Evolutionary conservation across 164 flowering plant species (phyloP).

Genomic region (Cinnamomum micranthum): DNA sequence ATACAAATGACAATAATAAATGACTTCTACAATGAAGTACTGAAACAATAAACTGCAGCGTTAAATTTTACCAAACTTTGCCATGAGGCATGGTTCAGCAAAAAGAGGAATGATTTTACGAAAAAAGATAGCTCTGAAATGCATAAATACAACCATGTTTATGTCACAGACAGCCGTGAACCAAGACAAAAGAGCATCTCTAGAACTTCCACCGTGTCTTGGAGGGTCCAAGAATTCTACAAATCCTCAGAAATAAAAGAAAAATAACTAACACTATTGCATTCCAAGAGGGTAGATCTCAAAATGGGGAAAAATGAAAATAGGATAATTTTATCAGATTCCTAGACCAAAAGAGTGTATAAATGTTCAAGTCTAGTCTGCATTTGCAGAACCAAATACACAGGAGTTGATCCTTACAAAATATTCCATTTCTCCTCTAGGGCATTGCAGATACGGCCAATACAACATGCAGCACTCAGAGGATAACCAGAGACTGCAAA

Average conservation of each 20-base stretch:
- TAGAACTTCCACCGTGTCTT: too few species aligned
- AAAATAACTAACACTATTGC: background rate
- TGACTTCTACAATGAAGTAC: too few species aligned
- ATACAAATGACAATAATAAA: background rate
- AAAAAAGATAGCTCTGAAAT: too few species aligned
- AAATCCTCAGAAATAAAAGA: too few species aligned
- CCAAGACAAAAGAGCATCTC: background rate
- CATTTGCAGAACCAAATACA: background rate
- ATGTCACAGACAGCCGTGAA: background rate
- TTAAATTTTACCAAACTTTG: too few species aligned
- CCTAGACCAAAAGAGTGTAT: background rate
- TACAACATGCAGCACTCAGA: slow-evolving; percentile 76
- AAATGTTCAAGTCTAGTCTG: background rate
- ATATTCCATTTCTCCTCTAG: slow-evolving; percentile 52
- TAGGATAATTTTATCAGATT: too few species aligned
- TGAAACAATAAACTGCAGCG: too few species aligned
- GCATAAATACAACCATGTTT: too few species aligned
- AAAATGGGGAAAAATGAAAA: background rate
- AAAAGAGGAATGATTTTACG: too few species aligned
- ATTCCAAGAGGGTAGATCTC: too few species aligned
- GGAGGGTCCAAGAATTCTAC: too few species aligned
- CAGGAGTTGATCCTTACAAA: slow-evolving; percentile 10
- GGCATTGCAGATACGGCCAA: slow-evolving; percentile 48
- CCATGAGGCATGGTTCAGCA: too few species aligned
- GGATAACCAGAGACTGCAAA: slow-evolving; percentile 77